Evolutionary conservation across 1,139 yeast species (phyloP), one percentile per base, ranked within the genome.

Genomic region (Meyerozyma elateridarum): DNA sequence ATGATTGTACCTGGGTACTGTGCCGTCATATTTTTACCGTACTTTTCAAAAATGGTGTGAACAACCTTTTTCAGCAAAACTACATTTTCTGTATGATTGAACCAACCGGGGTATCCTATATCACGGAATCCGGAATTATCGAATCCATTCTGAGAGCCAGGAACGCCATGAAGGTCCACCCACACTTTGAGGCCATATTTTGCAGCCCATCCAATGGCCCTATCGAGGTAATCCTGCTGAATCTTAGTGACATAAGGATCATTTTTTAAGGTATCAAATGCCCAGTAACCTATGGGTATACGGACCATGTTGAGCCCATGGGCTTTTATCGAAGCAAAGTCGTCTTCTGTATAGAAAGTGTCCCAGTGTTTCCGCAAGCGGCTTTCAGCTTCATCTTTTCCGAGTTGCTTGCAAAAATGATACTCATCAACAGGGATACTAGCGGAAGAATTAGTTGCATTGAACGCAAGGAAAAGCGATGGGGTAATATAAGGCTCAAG

Each of bases 111-210:
- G 30, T 54, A 51, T 13, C 61, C 59, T 14, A 58, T 54, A 36
- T 68, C 70, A 46, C 83, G 61, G 31, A 58, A 52, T 1, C 85
- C 85, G 3, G 82, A 75, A 49, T 78, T 78, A 45, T 79, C 85
- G 49, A 78, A 78, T n/a, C 85, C 85, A 49, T 79, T 78, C 45
- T 78, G 85, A 2, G 82, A 73, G 1, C 82, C 82, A 3, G 84
- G 84, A 6, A 68, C 75, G 16, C 84, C 84, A 46, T 79, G 85
- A 34, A 78, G 54, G 49, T 78, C 84, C 33, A 79, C 59, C 83
- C 79, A 72, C 8, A 75, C 76, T 40, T 71, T 73, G 34, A 78
- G 51, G 19, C 59, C 73, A 40, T 71, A 51, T 19, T 58, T 54
- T 21, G 61, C 46, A 15, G 78, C 69, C 85, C 85, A 78, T 17